A percentile compares a stretch with the other conserved stretches of the same genome.
These are phyloP conservation scores for Elasticomyces elasticus DNA, from an alignment of 495 filamentous ascomycete genomes.

Conservation along the genomic window DNA sequence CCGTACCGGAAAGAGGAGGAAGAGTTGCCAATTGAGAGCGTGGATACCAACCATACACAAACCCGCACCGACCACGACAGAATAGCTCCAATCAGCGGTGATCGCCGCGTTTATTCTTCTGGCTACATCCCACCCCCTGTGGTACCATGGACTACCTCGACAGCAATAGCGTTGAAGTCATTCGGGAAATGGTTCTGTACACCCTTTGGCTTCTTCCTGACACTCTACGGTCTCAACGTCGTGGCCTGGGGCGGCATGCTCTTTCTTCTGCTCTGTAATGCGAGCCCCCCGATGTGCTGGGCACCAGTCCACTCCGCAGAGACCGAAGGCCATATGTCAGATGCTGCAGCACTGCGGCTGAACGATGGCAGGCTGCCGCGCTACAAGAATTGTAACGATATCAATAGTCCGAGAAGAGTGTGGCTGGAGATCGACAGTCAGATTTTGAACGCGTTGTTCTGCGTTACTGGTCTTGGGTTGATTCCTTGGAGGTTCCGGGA, in stretches of 20 bases:
- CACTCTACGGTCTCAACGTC: constrained; percentile 68
- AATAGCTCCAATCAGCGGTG: neutral
- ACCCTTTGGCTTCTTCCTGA: constrained; percentile 61
- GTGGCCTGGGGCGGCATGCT: constrained; percentile 88
- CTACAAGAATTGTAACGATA: constrained; percentile 48
- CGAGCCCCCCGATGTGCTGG: constrained; percentile 65
- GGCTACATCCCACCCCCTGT: constrained; percentile 64
- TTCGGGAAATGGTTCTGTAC: constrained; percentile 54
- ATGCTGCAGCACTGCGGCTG: constrained; percentile 5
- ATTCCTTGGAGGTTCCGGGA: constrained; percentile 81
- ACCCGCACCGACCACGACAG: constrained; percentile 1
- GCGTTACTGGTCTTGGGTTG: constrained; percentile 74
- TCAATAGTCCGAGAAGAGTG: constrained; percentile 59
- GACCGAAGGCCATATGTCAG: neutral
- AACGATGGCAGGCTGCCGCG: neutral
- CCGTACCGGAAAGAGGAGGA: neutral
- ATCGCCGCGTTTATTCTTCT: constrained; percentile 35
- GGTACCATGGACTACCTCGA: constrained; percentile 45
- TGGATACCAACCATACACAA: neutral
- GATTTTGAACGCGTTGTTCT: constrained; percentile 79
- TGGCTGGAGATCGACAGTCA: constrained; percentile 85
- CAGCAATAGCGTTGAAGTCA: constrained; percentile 44
- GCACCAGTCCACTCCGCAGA: constrained; percentile 35
- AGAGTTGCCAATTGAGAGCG: neutral
- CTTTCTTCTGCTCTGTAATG: constrained; percentile 70